phyloP scores from a whole-genome alignment of 164 flowering plant genomes.

The Vitis cinerea region DNA sequence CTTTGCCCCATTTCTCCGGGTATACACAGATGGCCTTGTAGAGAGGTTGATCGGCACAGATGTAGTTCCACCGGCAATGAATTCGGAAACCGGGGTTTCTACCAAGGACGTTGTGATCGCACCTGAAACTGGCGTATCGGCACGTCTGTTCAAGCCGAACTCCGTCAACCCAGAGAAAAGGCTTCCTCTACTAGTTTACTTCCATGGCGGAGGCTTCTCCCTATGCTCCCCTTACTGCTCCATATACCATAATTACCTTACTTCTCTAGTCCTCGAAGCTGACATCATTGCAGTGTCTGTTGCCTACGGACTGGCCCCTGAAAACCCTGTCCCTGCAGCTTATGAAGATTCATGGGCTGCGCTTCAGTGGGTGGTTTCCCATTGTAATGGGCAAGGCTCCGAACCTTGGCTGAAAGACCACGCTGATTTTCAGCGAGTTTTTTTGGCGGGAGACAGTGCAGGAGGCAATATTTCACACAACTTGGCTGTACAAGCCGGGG shows the following conservation, averaged over 20 bases:
- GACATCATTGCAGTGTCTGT: conserved; percentile 11
- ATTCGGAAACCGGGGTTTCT: not conserved
- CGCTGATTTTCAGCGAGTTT: conserved; percentile 11
- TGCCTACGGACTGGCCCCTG: conserved; percentile 14
- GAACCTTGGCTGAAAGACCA: conserved; percentile 13
- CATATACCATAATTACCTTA: conserved; percentile 1
- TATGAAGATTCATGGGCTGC: conserved; percentile 12
- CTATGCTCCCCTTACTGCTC: not conserved
- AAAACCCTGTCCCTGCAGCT: conserved; percentile 4
- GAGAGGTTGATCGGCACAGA: conserved; percentile 5
- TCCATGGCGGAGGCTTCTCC: conserved; percentile 18
- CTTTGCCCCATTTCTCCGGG: not conserved
- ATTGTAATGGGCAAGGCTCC: not conserved
- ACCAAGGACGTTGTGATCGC: conserved; percentile 3
- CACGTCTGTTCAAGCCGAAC: conserved; percentile 1
- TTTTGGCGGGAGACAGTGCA: conserved; percentile 13
- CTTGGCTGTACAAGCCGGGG: not conserved
- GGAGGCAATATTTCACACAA: conserved; percentile 14
- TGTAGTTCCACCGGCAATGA: not conserved
- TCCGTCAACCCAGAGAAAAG: not conserved
- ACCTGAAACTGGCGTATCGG: not conserved
- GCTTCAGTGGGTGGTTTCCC: conserved; percentile 11
- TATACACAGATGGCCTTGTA: conserved; percentile 11
- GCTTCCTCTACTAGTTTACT: conserved; percentile 16
- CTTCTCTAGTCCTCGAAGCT: not conserved